A percentile compares a stretch with the other conserved stretches of the same genome.
Evolutionary conservation across 352 stramenopile genomes (phyloP).

Genomic region (Halophytophthora polymorphica): DNA sequence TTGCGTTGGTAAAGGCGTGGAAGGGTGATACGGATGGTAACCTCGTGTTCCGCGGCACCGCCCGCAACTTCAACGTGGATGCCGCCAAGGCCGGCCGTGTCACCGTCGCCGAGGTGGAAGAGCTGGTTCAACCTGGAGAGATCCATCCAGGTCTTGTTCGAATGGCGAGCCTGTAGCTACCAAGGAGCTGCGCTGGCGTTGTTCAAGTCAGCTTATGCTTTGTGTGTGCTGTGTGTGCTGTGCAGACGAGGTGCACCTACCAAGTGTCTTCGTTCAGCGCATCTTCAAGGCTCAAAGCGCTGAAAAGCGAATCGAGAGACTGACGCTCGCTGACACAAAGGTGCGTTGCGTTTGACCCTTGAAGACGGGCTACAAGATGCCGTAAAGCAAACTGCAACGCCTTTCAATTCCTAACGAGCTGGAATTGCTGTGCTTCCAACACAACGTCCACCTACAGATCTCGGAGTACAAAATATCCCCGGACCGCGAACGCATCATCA

Average conservation of each 20-base stretch:
- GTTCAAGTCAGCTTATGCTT: background rate
- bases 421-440: background rate
- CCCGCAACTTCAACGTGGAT: slow-evolving; percentile 96
- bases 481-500: slow-evolving; percentile 91
- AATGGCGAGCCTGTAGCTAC: background rate
- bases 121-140: slow-evolving; percentile 92
- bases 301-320: slow-evolving; percentile 94
- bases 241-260: slow-evolving; percentile 91
- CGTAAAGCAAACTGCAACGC: background rate
- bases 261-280: slow-evolving; percentile 95
- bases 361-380: background rate
- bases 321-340: slow-evolving; percentile 81
- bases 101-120: slow-evolving; percentile 94
- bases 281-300: slow-evolving; percentile 89
- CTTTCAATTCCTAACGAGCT: background rate
- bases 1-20: slow-evolving; percentile 94
- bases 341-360: slow-evolving; percentile 6
- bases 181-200: background rate
- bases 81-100: slow-evolving; percentile 92
- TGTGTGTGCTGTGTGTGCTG: slow-evolving; percentile 1
- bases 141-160: slow-evolving; percentile 71
- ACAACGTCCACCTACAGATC: slow-evolving; percentile 16
- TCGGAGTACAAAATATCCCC: slow-evolving; percentile 64
- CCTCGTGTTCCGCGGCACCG: slow-evolving; percentile 94
- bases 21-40: slow-evolving; percentile 96